phyloP scores from a whole-genome alignment of 2,329 filamentous ascomycete species.

The Hypoxylon sp. region DNA sequence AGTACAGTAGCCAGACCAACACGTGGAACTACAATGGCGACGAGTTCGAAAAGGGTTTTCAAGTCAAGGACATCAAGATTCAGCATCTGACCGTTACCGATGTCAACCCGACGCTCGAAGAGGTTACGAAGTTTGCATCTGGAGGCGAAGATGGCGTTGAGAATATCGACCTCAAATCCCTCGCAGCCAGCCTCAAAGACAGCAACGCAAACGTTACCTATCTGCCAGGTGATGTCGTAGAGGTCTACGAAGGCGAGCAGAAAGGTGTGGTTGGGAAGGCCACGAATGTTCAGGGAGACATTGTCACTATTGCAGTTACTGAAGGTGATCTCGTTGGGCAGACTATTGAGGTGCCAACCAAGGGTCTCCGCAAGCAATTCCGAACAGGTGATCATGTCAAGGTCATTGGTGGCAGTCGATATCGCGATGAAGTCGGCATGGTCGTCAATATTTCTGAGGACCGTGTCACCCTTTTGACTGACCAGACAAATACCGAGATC shows the following conservation, averaged over 20 bases:
- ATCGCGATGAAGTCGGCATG: constrained; percentile 95
- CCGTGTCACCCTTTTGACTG: constrained; percentile 90
- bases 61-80: constrained; percentile 93
- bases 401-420: constrained; percentile 95
- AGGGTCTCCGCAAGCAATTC: constrained; percentile 93
- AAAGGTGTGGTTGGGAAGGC: constrained; percentile 90
- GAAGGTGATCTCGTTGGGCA: constrained; percentile 87
- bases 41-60: constrained; percentile 91
- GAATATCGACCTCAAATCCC: constrained; percentile 89
- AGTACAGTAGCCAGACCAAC: constrained; percentile 80
- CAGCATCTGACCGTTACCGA: constrained; percentile 87
- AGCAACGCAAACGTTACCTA: constrained; percentile 86
- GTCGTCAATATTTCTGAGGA: constrained; percentile 95
- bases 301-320: constrained; percentile 87
- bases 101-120: constrained; percentile 92
- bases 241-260: constrained; percentile 96
- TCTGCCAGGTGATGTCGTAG: constrained; percentile 93
- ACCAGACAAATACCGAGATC: constrained; percentile 92
- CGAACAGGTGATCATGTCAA: constrained; percentile 96
- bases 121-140: constrained; percentile 93
- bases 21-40: constrained; percentile 89
- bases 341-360: constrained; percentile 91
- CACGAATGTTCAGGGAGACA: constrained; percentile 88
- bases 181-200: constrained; percentile 90
- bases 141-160: constrained; percentile 92